Percentiles rank a stretch among this genome's conserved stretches.
phyloP scores from a whole-genome alignment of 257 asterid genomes.

The Vinca minor region DNA sequence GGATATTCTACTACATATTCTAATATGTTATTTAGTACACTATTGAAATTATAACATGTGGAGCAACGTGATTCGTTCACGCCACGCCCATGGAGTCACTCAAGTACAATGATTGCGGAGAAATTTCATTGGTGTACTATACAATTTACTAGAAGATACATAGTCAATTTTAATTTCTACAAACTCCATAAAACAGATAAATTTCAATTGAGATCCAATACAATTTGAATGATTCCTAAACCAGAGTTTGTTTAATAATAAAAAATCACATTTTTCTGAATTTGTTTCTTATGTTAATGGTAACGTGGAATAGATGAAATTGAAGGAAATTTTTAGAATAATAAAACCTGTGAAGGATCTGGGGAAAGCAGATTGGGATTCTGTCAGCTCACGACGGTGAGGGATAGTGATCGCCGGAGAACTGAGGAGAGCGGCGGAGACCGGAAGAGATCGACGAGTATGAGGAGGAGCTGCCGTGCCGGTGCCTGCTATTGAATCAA shows the following conservation, averaged over 20 bases:
- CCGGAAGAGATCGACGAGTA: no score
- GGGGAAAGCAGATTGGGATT: neutral
- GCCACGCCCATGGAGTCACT: no score
- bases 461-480: neutral
- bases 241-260: neutral
- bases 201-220: slow-evolving; percentile 6
- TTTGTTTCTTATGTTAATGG: neutral
- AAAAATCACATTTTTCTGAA: no score
- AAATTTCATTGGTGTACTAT: no score
- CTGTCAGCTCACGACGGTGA: neutral
- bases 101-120: no score
- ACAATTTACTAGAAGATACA: no score
- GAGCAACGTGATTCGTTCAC: no score
- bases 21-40: no score
- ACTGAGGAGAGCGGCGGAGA: neutral
- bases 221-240: neutral
- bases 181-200: no score
- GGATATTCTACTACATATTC: no score
- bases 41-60: neutral
- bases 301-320: neutral
- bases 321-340: neutral
- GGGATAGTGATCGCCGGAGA: neutral
- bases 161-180: no score
- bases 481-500: neutral
- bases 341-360: slow-evolving; percentile 13